These are phyloP conservation scores for Microbotryum silenes-acaulis DNA, from an alignment of 1,284 basidiomycete genomes.

Conservation along the genomic window DNA sequence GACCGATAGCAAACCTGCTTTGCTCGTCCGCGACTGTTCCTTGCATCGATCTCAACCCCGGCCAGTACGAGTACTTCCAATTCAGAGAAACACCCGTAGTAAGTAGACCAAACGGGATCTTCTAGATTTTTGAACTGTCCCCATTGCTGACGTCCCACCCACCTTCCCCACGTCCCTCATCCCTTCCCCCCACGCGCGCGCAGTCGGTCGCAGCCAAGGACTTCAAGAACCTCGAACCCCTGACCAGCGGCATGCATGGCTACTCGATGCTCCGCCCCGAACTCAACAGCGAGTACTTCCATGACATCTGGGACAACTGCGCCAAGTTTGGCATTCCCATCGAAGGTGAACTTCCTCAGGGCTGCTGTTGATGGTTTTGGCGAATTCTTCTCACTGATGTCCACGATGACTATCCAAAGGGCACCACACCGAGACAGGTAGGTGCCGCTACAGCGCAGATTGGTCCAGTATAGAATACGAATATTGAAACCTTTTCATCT, in stretches of 20 bases:
- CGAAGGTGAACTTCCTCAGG: constrained; percentile 58
- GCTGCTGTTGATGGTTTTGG: background rate
- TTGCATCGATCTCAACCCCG: background rate
- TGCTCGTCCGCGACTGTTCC: background rate
- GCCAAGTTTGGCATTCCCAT: constrained; percentile 67
- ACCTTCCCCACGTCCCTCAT: background rate
- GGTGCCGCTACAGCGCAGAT: constrained; percentile 36
- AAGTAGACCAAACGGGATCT: no score
- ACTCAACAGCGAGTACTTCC: constrained; percentile 81
- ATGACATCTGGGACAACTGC: constrained; percentile 73
- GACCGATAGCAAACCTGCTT: no score
- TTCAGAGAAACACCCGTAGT: constrained; percentile 47
- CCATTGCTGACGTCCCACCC: background rate
- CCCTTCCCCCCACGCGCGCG: background rate
- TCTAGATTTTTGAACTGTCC: no score
- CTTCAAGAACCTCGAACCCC: constrained; percentile 61
- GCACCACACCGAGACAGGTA: constrained; percentile 71
- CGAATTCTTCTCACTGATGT: background rate
- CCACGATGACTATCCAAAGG: constrained; percentile 13
- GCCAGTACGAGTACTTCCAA: constrained; percentile 90
- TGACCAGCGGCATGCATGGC: constrained; percentile 72
- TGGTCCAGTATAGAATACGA: background rate
- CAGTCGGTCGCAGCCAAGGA: constrained; percentile 66
- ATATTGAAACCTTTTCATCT: no score
- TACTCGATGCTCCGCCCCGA: constrained; percentile 19